phyloP scores from a whole-genome alignment of 495 filamentous ascomycete genomes.

The Neurospora pannonica region DNA sequence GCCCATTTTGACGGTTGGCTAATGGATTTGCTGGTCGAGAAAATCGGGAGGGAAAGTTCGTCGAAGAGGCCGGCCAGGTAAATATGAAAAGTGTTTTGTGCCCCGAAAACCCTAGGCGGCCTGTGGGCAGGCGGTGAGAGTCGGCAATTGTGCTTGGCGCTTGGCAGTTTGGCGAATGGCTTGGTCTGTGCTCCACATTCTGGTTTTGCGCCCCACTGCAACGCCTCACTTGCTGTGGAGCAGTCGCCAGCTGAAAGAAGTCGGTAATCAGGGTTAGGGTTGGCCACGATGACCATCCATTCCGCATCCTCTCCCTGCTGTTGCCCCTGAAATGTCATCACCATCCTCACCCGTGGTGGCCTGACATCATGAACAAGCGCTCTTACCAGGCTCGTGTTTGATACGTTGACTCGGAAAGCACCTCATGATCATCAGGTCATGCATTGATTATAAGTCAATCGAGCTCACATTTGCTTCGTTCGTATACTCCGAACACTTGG shows the following conservation, averaged over 20 bases:
- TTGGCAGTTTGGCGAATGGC: constrained; percentile 2
- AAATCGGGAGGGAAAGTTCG: constrained; percentile 15
- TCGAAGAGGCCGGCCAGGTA: constrained; percentile 7
- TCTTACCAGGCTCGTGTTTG: not conserved
- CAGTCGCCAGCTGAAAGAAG: not conserved
- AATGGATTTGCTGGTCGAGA: constrained; percentile 24
- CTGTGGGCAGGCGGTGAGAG: constrained; percentile 15
- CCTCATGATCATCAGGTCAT: not conserved
- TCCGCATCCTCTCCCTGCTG: not conserved
- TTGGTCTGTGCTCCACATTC: not conserved
- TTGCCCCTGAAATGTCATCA: not conserved
- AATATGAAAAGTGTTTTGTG: constrained; percentile 24
- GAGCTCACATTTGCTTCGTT: not conserved
- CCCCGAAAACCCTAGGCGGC: constrained; percentile 22
- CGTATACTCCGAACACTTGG: not conserved
- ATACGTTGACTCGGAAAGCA: not conserved
- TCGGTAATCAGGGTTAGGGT: not conserved
- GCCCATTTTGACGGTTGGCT: constrained; percentile 34
- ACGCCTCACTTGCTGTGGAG: not conserved
- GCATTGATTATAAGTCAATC: not conserved
- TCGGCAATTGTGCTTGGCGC: constrained; percentile 9
- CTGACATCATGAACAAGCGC: not conserved
- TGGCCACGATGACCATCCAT: not conserved
- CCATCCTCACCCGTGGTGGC: not conserved
- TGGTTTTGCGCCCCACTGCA: not conserved